Evolutionary conservation across 2,329 filamentous ascomycete genomes (phyloP), one percentile per base, ranked within the genome.

Genomic region (Ceratocystis diversiconidia): DNA sequence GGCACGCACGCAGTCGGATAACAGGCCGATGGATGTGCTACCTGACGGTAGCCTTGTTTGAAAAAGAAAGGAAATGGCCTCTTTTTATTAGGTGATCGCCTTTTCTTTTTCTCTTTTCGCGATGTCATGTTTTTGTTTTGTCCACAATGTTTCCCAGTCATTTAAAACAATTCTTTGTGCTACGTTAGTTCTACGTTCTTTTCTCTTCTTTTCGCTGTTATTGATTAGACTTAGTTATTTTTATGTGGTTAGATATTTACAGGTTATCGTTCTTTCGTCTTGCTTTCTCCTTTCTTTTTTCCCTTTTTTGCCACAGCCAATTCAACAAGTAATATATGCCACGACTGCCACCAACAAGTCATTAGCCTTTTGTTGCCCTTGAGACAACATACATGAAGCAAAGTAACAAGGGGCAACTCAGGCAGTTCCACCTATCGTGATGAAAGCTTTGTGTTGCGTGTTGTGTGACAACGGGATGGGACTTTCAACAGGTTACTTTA

Each of bases 21-120:
- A 66, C 63, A 52, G 41, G n/a, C 66, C 46, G 32, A 59, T 59
- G 19, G 59, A 67, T 59, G 63, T 64, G 12, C 41, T 65, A 46
- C 66, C 66, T 5, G 66, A 67, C 59, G 66, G 66, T 41, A 67
- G 66, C 43, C 55, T 67, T n/a, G 66, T 67, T 22, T 67, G 43
- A 65, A 19, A 8, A 55, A 19, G 22, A n/a, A 22, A 19, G 48
- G 12, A 8, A 25, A 12, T 22, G 22, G 10, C 7, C 3, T n/a
- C 46, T 52, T 22, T 22, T 52, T 19, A n/a, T 22, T 52, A n/a
- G 22, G n/a, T n/a, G 22, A 19, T 12, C 0, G 52, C 22, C 28
- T 57, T 57, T 15, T 30, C 30, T 5, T 15, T 57, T 15, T 5
- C 7, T 25, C 5, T 52, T n/a, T 59, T n/a, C 30, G 36, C 15